Conservation (phyloP, 2,329 filamentous ascomycete species). For the Stachybotrys echinatus region DNA sequence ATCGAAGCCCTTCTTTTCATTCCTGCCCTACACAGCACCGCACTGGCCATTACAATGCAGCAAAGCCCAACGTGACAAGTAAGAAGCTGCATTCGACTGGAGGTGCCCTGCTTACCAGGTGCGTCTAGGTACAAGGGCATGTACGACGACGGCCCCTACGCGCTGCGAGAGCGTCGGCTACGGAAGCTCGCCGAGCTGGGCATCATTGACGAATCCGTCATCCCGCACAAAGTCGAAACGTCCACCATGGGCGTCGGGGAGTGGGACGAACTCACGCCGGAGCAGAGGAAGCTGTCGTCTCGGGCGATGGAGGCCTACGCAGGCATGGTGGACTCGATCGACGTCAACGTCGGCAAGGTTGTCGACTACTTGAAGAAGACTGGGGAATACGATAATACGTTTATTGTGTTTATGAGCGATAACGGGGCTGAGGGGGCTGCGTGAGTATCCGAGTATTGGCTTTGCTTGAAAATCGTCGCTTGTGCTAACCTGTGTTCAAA, state of each 20-base stretch:
- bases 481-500: background rate
- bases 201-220: constrained; percentile 43
- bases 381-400: constrained; percentile 58
- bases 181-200: constrained; percentile 49
- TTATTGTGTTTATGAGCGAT: constrained; percentile 58
- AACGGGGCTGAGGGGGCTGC: constrained; percentile 56
- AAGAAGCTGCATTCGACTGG: too few relatives aligned
- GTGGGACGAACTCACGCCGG: constrained; percentile 38
- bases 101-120: too few relatives aligned
- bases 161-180: constrained; percentile 45
- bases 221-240: constrained; percentile 39
- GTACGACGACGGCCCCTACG: constrained; percentile 57
- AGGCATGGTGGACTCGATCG: constrained; percentile 59
- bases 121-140: constrained; percentile 53
- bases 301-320: constrained; percentile 58
- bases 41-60: constrained; percentile 61
- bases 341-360: constrained; percentile 54
- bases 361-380: constrained; percentile 49
- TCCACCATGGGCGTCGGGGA: constrained; percentile 36
- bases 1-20: constrained; percentile 20
- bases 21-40: constrained; percentile 47
- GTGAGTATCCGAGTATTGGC: constrained; percentile 14
- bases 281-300: constrained; percentile 40
- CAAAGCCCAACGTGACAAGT: constrained; percentile 45
- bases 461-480: background rate